Percentiles rank a stretch among this genome's conserved stretches.
Conservation (phyloP, 192 early-diverging fungal species). For the Podila epicladia region DNA sequence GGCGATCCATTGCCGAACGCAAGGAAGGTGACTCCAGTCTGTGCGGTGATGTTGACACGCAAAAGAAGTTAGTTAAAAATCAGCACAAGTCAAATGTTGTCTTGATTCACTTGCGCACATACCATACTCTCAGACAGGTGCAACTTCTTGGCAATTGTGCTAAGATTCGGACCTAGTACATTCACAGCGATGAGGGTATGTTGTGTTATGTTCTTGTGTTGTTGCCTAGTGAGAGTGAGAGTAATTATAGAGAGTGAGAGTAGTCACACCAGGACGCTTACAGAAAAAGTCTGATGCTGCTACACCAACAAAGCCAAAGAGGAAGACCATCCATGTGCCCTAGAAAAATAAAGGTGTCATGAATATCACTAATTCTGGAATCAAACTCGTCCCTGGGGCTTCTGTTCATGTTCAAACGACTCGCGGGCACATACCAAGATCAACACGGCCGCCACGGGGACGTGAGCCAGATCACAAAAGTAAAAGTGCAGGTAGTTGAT, state of each 20-base stretch:
- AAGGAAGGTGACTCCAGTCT: constrained; percentile 81
- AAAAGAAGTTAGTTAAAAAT: not conserved
- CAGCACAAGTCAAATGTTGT: not conserved
- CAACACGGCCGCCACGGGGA: constrained; percentile 49
- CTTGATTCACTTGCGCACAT: constrained; percentile 10
- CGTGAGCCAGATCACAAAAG: constrained; percentile 55
- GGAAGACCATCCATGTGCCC: constrained; percentile 72
- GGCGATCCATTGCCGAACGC: constrained; percentile 93
- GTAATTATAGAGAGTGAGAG: not conserved
- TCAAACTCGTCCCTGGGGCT: not conserved
- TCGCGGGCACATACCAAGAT: constrained; percentile 50
- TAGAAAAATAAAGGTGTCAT: constrained; percentile 7
- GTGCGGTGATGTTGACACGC: constrained; percentile 6
- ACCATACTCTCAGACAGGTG: constrained; percentile 85
- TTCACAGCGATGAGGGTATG: not conserved
- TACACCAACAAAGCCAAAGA: constrained; percentile 81
- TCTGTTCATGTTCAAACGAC: not conserved
- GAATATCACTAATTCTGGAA: not conserved
- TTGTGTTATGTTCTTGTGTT: not conserved
- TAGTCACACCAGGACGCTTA: constrained; percentile 30
- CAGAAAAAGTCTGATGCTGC: constrained; percentile 88
- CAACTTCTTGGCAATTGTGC: constrained; percentile 76
- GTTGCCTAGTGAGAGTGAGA: not conserved
- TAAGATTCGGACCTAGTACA: constrained; percentile 79
- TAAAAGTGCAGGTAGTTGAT: constrained; percentile 68